These are phyloP conservation scores for Musa beccarii DNA, from an alignment of 176 grass and related monocot species.

Conservation along the genomic window DNA sequence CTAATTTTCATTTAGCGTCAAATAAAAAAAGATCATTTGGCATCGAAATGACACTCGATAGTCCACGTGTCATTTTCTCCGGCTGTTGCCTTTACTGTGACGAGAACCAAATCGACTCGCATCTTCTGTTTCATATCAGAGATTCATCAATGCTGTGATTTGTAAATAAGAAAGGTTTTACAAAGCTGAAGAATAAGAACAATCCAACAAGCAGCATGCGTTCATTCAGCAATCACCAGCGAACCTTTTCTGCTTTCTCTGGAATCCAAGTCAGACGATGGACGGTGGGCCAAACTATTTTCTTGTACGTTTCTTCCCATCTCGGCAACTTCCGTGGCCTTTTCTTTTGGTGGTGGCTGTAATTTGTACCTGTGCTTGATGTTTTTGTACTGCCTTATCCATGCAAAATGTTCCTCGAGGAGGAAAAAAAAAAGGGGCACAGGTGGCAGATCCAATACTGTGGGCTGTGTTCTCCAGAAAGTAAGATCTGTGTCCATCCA, in stretches of 20 bases:
- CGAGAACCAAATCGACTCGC: no score
- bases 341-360: not conserved
- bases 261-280: not conserved
- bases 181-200: not conserved
- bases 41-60: no score
- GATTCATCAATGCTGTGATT: no score
- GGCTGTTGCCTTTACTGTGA: not conserved
- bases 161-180: no score
- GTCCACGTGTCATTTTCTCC: not conserved
- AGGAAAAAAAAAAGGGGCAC: not conserved
- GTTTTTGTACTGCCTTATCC: not conserved
- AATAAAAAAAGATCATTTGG: no score
- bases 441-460: not conserved
- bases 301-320: not conserved
- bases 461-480: no score
- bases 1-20: no score
- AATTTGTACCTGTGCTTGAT: not conserved
- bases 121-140: no score
- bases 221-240: not conserved
- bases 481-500: no score
- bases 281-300: not conserved
- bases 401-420: not conserved
- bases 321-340: not conserved
- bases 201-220: not conserved
- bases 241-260: not conserved